Conservation (phyloP, 176 grass and related monocot species). For the Juncus effusus region DNA sequence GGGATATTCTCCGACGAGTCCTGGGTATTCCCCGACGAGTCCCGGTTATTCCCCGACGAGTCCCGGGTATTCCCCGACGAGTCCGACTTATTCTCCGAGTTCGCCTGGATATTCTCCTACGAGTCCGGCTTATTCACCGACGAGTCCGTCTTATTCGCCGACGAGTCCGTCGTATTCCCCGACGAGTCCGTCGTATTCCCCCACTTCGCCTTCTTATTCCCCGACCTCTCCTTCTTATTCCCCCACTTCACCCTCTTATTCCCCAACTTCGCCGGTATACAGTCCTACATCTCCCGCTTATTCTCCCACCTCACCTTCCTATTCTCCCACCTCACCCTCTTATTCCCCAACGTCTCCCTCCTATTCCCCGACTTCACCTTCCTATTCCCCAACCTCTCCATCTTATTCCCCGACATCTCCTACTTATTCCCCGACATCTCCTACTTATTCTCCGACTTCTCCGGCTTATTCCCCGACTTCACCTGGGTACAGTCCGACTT, state of each 20-base stretch:
- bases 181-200: constrained; percentile 80
- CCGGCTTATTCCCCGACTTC: constrained; percentile 23
- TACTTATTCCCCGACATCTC: constrained; percentile 33
- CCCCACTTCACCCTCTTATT: constrained; percentile 77
- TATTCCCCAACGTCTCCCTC: constrained; percentile 20
- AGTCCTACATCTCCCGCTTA: constrained; percentile 9
- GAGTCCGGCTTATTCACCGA: constrained; percentile 76
- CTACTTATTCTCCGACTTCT: constrained; percentile 21
- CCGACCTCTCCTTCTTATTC: constrained; percentile 21
- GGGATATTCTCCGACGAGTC: constrained; percentile 62
- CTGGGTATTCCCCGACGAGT: constrained; percentile 58
- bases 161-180: constrained; percentile 84
- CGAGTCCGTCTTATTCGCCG: constrained; percentile 68
- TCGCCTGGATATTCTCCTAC: constrained; percentile 89
- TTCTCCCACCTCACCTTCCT: constrained; percentile 15
- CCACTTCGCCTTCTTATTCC: constrained; percentile 80
- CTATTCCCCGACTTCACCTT: constrained; percentile 27
- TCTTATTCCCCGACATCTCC: constrained; percentile 61
- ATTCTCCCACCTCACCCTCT: constrained; percentile 18
- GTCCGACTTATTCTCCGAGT: constrained; percentile 50
- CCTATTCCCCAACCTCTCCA: constrained; percentile 12
- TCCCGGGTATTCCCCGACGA: constrained; percentile 55
- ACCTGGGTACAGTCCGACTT: constrained; percentile 20
- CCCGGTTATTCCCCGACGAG: constrained; percentile 65
- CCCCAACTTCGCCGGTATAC: constrained; percentile 16